phyloP scores from a whole-genome alignment of 2,329 filamentous ascomycete species.

The Xylaria multiplex region DNA sequence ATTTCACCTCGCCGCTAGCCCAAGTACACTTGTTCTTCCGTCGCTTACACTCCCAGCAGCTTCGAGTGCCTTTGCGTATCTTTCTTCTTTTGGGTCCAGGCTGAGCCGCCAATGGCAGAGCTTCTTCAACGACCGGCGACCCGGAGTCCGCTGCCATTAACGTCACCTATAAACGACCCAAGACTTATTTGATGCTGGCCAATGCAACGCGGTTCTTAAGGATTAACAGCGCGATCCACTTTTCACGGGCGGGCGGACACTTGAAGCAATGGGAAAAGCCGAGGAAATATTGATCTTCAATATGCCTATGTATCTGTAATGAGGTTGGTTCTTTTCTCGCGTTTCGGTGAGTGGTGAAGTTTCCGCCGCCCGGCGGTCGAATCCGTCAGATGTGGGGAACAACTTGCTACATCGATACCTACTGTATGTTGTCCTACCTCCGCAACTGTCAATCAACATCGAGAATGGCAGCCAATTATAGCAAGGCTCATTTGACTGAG shows the following conservation, averaged over 20 bases:
- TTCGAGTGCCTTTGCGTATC: constrained; percentile 34
- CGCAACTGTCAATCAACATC: constrained; percentile 4
- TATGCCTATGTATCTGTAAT: constrained; percentile 2
- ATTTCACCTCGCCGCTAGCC: constrained; percentile 25
- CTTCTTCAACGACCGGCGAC: constrained; percentile 13
- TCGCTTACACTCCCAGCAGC: constrained; percentile 38
- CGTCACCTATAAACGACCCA: too few species aligned
- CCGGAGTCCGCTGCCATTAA: constrained; percentile 16
- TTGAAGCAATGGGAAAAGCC: constrained; percentile 2
- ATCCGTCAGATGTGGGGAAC: constrained; percentile 27
- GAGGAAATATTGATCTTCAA: background rate
- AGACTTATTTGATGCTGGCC: constrained; percentile 4
- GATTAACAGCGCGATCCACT: background rate
- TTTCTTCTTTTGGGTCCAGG: constrained; percentile 24
- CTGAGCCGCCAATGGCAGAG: constrained; percentile 7
- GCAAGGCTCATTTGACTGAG: background rate
- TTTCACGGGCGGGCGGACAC: background rate
- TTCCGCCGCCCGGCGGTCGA: constrained; percentile 37
- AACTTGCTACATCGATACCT: background rate
- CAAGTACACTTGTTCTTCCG: constrained; percentile 36
- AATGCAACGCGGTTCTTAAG: background rate
- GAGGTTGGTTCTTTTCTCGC: background rate
- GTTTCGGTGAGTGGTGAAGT: background rate
- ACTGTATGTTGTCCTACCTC: background rate
- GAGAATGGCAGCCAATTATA: background rate